Evolutionary conservation across 2,329 filamentous ascomycete species (phyloP).

Genomic region (Didymella sp.): DNA sequence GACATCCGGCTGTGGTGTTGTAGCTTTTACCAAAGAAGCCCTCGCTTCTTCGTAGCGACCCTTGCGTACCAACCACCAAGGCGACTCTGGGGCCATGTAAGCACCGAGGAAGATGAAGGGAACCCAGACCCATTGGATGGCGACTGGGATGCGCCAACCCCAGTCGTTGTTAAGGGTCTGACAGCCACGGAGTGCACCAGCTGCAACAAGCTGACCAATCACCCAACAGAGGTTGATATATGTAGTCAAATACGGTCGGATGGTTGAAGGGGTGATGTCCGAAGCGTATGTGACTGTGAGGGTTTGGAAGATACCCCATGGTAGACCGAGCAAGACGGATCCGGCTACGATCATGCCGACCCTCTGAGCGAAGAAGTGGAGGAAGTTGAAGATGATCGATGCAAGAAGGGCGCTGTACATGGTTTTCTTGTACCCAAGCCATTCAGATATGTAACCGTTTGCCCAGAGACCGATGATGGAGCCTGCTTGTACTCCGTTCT

Average conservation of each 20-base stretch:
- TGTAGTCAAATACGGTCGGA: constrained; percentile 61
- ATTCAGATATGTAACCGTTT: constrained; percentile 23
- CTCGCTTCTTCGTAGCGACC: constrained; percentile 50
- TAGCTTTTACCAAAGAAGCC: constrained; percentile 57
- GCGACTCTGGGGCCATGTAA: constrained; percentile 59
- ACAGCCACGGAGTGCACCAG: constrained; percentile 68
- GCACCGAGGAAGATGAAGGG: constrained; percentile 39
- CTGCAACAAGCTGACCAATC: constrained; percentile 69
- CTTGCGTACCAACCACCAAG: constrained; percentile 57
- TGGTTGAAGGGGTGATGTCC: constrained; percentile 69
- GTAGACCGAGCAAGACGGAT: constrained; percentile 63
- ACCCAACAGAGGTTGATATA: constrained; percentile 77
- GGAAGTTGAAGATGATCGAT: constrained; percentile 24
- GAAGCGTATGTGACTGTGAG: constrained; percentile 17
- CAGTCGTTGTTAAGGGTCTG: constrained; percentile 67
- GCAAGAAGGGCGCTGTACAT: constrained; percentile 21
- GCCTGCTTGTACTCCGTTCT: constrained; percentile 22
- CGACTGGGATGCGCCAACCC: constrained; percentile 68
- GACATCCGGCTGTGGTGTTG: constrained; percentile 46
- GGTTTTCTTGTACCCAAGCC: constrained; percentile 23
- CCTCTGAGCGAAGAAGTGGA: constrained; percentile 53
- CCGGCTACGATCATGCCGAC: constrained; percentile 54
- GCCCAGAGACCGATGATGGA: constrained; percentile 37
- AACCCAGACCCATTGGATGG: constrained; percentile 75
- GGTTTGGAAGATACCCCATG: constrained; percentile 19